Conservation (phyloP, 495 filamentous ascomycete species). For the Penicillium psychrofluorescens region DNA sequence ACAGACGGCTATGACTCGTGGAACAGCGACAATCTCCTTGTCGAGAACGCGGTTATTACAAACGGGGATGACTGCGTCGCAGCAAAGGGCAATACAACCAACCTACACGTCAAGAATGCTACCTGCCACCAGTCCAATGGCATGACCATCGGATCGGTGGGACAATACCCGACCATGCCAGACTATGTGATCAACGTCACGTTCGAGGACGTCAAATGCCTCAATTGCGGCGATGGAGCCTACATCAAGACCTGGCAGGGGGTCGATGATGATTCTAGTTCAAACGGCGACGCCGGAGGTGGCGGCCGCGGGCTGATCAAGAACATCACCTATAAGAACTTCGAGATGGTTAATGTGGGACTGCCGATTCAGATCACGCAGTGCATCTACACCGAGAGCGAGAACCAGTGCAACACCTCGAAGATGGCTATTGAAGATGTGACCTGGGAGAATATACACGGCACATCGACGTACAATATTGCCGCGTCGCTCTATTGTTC, state of each 20-base stretch:
- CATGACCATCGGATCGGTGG: slow-evolving; percentile 38
- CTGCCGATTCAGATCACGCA: slow-evolving; percentile 51
- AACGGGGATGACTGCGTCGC: slow-evolving; percentile 34
- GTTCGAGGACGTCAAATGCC: slow-evolving; percentile 12
- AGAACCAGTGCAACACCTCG: too few species aligned
- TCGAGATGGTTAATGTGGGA: slow-evolving; percentile 38
- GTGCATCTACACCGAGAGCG: slow-evolving; percentile 40
- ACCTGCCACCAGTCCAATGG: slow-evolving; percentile 20
- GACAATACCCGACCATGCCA: slow-evolving; percentile 25
- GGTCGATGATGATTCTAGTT: slow-evolving; percentile 12
- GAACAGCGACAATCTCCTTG: slow-evolving; percentile 19
- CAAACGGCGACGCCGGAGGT: slow-evolving; percentile 24
- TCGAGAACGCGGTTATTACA: slow-evolving; percentile 25
- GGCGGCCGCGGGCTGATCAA: slow-evolving; percentile 29
- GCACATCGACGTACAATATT: too few species aligned
- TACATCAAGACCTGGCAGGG: slow-evolving; percentile 52
- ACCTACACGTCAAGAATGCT: slow-evolving; percentile 24
- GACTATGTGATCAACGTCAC: slow-evolving; percentile 20
- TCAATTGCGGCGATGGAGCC: slow-evolving; percentile 41
- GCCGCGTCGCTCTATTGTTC: too few species aligned
- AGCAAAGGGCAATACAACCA: slow-evolving; percentile 34
- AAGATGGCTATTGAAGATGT: too few species aligned
- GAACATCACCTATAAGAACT: slow-evolving; percentile 46
- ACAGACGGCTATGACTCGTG: slow-evolving; percentile 33
- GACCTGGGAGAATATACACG: too few species aligned